A percentile compares a stretch with the other conserved stretches of the same genome.
Evolutionary conservation across 139 green algal species (phyloP).

Genomic region (Parachlorella kessleri): DNA sequence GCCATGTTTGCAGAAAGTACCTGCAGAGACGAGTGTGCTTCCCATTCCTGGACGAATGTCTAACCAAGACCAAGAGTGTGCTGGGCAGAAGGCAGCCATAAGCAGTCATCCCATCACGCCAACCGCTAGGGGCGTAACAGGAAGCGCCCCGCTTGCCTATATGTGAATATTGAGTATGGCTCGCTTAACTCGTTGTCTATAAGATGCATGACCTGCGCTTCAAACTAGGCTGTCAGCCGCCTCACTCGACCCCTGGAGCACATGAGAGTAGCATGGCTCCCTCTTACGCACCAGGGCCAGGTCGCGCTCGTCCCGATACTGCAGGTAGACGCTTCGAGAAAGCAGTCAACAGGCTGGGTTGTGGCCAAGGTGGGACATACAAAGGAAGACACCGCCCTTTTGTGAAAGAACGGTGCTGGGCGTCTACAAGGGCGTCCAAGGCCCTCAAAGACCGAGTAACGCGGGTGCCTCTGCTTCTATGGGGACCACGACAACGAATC

Average conservation of each 20-base stretch:
- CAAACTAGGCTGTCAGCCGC: background rate
- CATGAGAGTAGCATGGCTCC: background rate
- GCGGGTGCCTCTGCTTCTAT: no score
- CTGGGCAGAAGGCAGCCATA: background rate
- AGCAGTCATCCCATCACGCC: background rate
- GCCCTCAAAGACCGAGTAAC: no score
- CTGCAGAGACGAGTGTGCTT: slow-evolving; percentile 3
- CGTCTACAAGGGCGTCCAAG: no score
- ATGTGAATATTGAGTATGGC: slow-evolving; percentile 99
- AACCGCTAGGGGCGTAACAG: background rate
- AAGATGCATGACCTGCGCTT: slow-evolving; percentile 80
- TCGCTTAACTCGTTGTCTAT: slow-evolving; percentile 96
- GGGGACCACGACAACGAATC: no score
- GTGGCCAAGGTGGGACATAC: no score
- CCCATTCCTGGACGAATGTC: background rate
- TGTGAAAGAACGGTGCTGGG: no score
- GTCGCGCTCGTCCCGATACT: slow-evolving; percentile 89
- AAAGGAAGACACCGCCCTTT: no score
- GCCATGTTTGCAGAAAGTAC: slow-evolving; percentile 93
- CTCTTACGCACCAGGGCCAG: slow-evolving; percentile 51
- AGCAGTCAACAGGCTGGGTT: no score
- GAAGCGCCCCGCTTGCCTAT: slow-evolving; percentile 63
- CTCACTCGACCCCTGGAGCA: no score
- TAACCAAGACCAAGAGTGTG: background rate
- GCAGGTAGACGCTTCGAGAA: no score